These are phyloP conservation scores for Colletotrichum eremochloae DNA, from an alignment of 2,329 filamentous ascomycete species.

Conservation along the genomic window DNA sequence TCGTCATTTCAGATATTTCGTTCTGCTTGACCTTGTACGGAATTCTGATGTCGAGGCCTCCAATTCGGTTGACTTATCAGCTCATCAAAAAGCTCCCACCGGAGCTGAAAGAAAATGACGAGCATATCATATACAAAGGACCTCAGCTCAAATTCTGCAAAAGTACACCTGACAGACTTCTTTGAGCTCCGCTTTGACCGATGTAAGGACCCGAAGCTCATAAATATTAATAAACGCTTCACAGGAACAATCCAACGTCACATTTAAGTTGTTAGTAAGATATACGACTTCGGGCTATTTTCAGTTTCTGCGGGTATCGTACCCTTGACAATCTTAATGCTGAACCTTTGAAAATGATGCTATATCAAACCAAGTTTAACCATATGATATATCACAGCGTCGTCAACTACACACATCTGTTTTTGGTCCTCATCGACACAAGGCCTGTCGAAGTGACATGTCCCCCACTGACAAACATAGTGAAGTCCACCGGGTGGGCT, in stretches of 20 bases:
- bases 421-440: not conserved
- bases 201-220: no score
- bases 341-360: not conserved
- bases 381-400: not conserved
- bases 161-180: not conserved
- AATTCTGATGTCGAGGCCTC: no score
- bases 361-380: not conserved
- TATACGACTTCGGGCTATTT: not conserved
- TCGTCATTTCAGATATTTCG: not conserved
- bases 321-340: not conserved
- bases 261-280: not conserved
- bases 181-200: not conserved
- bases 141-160: not conserved
- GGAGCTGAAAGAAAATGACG: no score
- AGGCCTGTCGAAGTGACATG: constrained; percentile 5
- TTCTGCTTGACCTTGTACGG: no score
- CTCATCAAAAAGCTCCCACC: no score
- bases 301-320: not conserved
- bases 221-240: not conserved
- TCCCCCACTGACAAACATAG: constrained; percentile 8
- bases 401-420: not conserved
- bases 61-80: no score
- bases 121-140: no score
- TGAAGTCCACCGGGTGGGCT: not conserved
- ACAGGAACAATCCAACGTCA: not conserved